Base-by-base conservation (phyloP, 148 eudicot genomes). In the Rhododendron kiyosumense region DNA sequence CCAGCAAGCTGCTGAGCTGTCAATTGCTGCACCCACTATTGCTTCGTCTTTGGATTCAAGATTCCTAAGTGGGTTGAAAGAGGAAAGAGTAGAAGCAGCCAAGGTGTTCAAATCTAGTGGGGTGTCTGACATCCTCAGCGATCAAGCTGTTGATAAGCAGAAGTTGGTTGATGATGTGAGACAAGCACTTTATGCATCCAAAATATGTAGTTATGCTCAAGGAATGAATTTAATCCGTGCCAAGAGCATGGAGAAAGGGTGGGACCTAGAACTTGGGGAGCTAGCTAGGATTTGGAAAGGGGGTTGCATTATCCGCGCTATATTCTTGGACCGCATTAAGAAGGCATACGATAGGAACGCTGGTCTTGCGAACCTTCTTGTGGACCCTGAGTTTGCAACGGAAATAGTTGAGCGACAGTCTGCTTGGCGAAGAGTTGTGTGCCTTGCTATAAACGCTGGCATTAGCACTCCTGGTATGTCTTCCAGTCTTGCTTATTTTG, bases 261-360 rank as follows among this genome's bases (percentile, higher is more conserved):
- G 97, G 98, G 96, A 84, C 86, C 89, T 96, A 86, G 89, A 90
- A 85, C 93, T 96, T 2, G 95, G 96, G 67, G 97, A 96, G 89
- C 93, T 96, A 49, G 98, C 98, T 88, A 91, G 98, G 83, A 96
- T 96, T 71, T 96, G 98, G 98, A 96, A 96, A 88, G 98, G 97
- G 1, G 98, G 98, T 11, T 96, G 97, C 91, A 96, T 96, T 36
- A 96, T 96, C 67, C 93, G 98, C 7, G 98, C 97, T 67, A 92
- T 94, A 86, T 96, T 96, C 86, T 92, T 96, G 92, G 98, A 96
- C 89, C 92, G 98, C 75, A 96, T 95, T 83, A 94, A 94, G 93
- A 81, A 94, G 88, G 98, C 97, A 11, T 96, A 96, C 83, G 98
- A 94, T 90, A 92, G 98, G 83, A 94, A 92, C 34, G 79, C 96